Conservation (phyloP, 2,329 filamentous ascomycete species). For the Chalaropsis ovoidea region DNA sequence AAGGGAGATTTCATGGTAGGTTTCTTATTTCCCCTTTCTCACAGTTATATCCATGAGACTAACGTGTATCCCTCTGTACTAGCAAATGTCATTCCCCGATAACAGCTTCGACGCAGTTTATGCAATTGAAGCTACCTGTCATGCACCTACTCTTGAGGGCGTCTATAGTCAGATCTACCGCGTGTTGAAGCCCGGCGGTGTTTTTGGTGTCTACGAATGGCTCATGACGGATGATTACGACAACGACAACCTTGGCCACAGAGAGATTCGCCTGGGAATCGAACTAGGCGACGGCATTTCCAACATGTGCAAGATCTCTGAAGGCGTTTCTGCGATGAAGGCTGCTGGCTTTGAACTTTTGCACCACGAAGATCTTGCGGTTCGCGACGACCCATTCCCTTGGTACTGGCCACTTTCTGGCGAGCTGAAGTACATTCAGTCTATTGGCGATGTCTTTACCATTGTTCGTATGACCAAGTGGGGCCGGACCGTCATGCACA, state of each 20-base stretch:
- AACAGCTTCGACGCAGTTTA: constrained; percentile 92
- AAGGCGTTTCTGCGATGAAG: constrained; percentile 73
- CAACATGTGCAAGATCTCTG: constrained; percentile 86
- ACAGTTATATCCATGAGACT: background rate
- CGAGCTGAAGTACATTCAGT: constrained; percentile 71
- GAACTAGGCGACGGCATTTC: constrained; percentile 94
- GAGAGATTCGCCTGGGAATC: constrained; percentile 83
- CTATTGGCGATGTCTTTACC: constrained; percentile 68
- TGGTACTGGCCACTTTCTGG: constrained; percentile 94
- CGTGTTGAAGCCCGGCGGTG: constrained; percentile 87
- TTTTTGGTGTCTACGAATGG: constrained; percentile 98
- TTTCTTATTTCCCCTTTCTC: constrained; percentile 5
- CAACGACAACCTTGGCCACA: constrained; percentile 75
- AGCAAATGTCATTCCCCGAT: constrained; percentile 91
- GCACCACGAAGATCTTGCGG: constrained; percentile 76
- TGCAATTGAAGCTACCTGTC: constrained; percentile 92
- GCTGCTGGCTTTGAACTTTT: constrained; percentile 77
- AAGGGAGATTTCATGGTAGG: constrained; percentile 92
- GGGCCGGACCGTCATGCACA: constrained; percentile 66
- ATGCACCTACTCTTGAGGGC: constrained; percentile 80
- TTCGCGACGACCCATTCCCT: constrained; percentile 61
- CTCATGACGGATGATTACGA: constrained; percentile 95
- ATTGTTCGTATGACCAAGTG: constrained; percentile 82
- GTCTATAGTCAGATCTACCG: constrained; percentile 93
- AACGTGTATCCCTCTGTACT: background rate